Conservation (phyloP, 768 basidiomycete genomes). For the Agaricus subrufescens region DNA sequence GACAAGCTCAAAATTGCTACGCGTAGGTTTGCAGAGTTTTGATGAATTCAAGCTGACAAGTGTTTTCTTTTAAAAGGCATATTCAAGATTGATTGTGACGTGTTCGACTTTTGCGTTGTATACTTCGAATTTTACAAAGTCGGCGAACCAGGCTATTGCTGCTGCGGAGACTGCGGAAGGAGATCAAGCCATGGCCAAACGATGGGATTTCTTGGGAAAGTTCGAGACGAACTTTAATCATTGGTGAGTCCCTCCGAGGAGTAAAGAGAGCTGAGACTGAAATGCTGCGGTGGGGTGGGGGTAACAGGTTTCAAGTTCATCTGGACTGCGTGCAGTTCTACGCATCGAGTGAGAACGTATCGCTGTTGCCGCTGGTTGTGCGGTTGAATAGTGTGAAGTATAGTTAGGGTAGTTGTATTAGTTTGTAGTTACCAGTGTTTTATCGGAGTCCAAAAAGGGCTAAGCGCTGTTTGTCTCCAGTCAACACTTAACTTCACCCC, state of each 20-base stretch:
- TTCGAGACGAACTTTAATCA: conserved; percentile 96
- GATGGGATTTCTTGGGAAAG: conserved; percentile 86
- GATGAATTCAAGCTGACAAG: neutral
- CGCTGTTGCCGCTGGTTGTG: conserved; percentile 85
- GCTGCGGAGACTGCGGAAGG: conserved; percentile 57
- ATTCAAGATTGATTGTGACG: conserved; percentile 74
- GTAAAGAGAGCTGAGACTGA: neutral
- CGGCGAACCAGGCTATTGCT: conserved; percentile 68
- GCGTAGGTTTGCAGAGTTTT: conserved; percentile 39
- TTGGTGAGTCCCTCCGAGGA: conserved; percentile 47
- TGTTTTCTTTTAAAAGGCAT: conserved; percentile 47
- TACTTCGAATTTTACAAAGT: conserved; percentile 75
- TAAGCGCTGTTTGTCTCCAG: conserved; percentile 4
- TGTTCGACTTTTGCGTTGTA: conserved; percentile 90
- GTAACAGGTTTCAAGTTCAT: conserved; percentile 62
- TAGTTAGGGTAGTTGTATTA: neutral
- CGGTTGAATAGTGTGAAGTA: conserved; percentile 44
- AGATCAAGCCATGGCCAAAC: conserved; percentile 63
- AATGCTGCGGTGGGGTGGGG: neutral
- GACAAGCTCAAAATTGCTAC: conserved; percentile 86
- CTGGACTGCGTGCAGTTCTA: conserved; percentile 86
- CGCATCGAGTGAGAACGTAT: conserved; percentile 92
- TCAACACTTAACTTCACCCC: neutral
- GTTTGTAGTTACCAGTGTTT: neutral
- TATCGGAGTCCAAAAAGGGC: neutral